These are phyloP conservation scores for Monosporascus sp. DNA, from an alignment of 2,329 filamentous ascomycete species.

Conservation along the genomic window DNA sequence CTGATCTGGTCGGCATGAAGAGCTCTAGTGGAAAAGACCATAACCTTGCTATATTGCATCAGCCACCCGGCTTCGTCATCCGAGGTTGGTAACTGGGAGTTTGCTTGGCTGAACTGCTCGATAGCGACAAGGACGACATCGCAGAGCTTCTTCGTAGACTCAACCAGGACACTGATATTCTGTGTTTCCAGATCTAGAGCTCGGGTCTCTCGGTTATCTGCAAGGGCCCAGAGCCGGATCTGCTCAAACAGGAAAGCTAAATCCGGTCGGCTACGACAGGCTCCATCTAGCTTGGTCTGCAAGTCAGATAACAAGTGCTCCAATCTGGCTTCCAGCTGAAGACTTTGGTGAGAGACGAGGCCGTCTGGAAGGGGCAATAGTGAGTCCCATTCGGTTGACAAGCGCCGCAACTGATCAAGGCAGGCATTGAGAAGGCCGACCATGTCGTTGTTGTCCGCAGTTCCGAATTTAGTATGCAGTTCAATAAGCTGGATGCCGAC, in stretches of 20 bases:
- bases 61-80: constrained; percentile 61
- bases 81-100: constrained; percentile 49
- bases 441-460: constrained; percentile 39
- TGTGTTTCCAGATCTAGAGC: constrained; percentile 4
- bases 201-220: constrained; percentile 21
- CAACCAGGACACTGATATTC: constrained; percentile 43
- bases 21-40: constrained; percentile 48
- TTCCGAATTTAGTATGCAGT: constrained; percentile 62
- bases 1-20: constrained; percentile 55
- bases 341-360: constrained; percentile 37
- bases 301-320: constrained; percentile 32
- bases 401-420: constrained; percentile 40
- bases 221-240: constrained; percentile 57
- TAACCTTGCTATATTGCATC: constrained; percentile 46
- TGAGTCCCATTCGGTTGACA: constrained; percentile 35
- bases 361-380: constrained; percentile 45
- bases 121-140: constrained; percentile 75
- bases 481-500: constrained; percentile 57
- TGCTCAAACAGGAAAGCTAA: constrained; percentile 62
- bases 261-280: constrained; percentile 45
- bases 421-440: constrained; percentile 43
- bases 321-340: constrained; percentile 29
- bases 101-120: constrained; percentile 60
- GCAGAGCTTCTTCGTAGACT: constrained; percentile 56
- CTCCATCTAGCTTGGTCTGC: constrained; percentile 34